phyloP scores from a whole-genome alignment of 2,329 filamentous ascomycete genomes.

The Trichophyton verrucosum region DNA sequence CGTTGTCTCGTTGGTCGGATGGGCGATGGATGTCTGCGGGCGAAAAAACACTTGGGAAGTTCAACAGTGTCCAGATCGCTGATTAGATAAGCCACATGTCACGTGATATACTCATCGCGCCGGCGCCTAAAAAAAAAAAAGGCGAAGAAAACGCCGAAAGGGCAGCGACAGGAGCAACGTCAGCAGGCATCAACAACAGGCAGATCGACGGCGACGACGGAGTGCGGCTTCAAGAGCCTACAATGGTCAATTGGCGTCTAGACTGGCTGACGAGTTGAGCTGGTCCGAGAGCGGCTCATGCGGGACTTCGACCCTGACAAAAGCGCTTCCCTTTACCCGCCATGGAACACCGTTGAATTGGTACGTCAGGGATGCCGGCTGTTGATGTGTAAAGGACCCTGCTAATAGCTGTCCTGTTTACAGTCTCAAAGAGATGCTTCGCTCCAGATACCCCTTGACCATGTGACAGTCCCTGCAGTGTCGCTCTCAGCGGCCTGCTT shows the following conservation, averaged over 20 bases:
- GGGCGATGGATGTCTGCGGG: not conserved
- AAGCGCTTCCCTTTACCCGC: slow-evolving; percentile 25
- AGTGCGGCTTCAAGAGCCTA: not conserved
- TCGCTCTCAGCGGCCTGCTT: slow-evolving; percentile 50
- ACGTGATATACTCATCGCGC: not conserved
- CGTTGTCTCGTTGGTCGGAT: not conserved
- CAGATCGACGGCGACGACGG: not conserved
- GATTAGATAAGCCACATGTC: not conserved
- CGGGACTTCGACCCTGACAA: slow-evolving; percentile 29
- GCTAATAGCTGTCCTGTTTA: not conserved
- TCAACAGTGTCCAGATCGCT: slow-evolving; percentile 4
- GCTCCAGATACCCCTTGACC: slow-evolving; percentile 50
- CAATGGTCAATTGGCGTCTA: not conserved
- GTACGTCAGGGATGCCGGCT: slow-evolving; percentile 17
- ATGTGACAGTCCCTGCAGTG: slow-evolving; percentile 45
- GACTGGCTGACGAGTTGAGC: not conserved
- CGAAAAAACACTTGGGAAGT: not conserved
- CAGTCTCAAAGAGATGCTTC: slow-evolving; percentile 52
- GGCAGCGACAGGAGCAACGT: not conserved
- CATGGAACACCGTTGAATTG: slow-evolving; percentile 30
- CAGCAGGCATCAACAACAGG: not conserved
- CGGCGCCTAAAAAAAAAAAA: not conserved
- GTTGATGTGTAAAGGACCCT: not conserved
- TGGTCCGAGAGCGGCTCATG: slow-evolving; percentile 22
- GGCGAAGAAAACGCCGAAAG: no score